Evolutionary conservation across 306 rosid species (phyloP).

Genomic region (Malus sieversii): DNA sequence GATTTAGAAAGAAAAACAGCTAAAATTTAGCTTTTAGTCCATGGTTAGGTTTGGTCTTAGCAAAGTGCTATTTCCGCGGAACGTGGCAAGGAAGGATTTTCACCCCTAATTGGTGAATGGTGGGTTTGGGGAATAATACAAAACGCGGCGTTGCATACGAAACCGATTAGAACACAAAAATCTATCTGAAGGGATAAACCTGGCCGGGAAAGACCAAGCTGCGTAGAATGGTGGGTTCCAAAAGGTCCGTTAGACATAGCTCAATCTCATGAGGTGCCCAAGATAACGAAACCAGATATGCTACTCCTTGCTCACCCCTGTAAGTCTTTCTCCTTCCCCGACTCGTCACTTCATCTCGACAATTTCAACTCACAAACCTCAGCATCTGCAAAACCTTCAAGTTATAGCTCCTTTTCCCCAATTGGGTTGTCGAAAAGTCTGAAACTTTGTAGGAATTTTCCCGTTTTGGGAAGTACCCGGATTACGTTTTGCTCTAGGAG

Average conservation of each 20-base stretch:
- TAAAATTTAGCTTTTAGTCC: too few relatives aligned
- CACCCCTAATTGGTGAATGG: too few relatives aligned
- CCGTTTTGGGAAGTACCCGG: slow-evolving; percentile 30
- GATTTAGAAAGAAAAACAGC: too few relatives aligned
- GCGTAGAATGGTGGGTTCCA: background rate
- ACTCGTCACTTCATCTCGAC: slow-evolving; percentile 5
- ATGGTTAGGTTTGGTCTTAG: too few relatives aligned
- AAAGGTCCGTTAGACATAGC: slow-evolving; percentile 24
- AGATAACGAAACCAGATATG: slow-evolving; percentile 38
- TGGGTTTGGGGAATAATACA: too few relatives aligned
- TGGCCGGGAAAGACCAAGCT: background rate
- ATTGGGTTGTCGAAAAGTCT: slow-evolving; percentile 12
- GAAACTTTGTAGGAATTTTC: slow-evolving; percentile 26
- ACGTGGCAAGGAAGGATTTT: too few relatives aligned
- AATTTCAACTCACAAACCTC: slow-evolving; percentile 14
- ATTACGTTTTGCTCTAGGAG: slow-evolving; percentile 47
- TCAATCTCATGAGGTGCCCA: slow-evolving; percentile 37
- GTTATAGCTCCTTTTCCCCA: slow-evolving; percentile 15
- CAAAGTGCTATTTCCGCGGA: too few relatives aligned
- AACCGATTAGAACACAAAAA: background rate
- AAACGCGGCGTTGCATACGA: background rate
- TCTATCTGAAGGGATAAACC: slow-evolving; percentile 1
- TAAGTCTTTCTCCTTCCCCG: slow-evolving; percentile 32
- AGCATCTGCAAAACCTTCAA: slow-evolving; percentile 10
- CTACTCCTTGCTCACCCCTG: slow-evolving; percentile 39